phyloP scores from a whole-genome alignment of 495 filamentous ascomycete species.

The Podospora australis region DNA sequence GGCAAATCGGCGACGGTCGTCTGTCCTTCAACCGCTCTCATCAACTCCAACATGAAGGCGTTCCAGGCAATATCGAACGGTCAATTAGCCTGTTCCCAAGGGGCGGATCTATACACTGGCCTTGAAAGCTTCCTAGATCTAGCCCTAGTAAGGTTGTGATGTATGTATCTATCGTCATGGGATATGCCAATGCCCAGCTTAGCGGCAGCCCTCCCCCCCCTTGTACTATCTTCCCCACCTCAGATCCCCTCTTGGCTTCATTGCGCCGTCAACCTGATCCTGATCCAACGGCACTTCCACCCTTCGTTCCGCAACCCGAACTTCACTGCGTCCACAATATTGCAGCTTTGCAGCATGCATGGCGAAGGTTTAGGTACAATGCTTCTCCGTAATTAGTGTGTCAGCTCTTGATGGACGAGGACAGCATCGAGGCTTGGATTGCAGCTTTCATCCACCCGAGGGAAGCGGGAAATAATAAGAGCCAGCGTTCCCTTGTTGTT shows the following conservation, averaged over 20 bases:
- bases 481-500: slow-evolving; percentile 4
- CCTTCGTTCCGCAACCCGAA: slow-evolving; percentile 13
- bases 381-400: no score
- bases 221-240: background rate
- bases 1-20: slow-evolving; percentile 5
- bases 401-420: no score
- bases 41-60: background rate
- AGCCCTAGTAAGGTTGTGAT: slow-evolving; percentile 11
- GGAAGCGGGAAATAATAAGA: slow-evolving; percentile 6
- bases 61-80: slow-evolving; percentile 16
- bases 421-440: background rate
- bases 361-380: background rate
- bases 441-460: background rate
- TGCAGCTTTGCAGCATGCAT: background rate
- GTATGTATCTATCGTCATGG: slow-evolving; percentile 1
- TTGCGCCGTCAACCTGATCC: background rate
- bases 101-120: no score
- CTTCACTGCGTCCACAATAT: no score
- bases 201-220: slow-evolving; percentile 3
- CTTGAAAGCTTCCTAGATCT: background rate
- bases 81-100: slow-evolving; percentile 27
- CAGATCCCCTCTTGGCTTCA: background rate
- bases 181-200: slow-evolving; percentile 5
- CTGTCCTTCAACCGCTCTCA: slow-evolving; percentile 2
- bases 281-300: slow-evolving; percentile 8